Percentiles rank a stretch among this genome's conserved stretches.
Conservation (phyloP, 2,329 filamentous ascomycete species). For the Cercospora berteroae region DNA sequence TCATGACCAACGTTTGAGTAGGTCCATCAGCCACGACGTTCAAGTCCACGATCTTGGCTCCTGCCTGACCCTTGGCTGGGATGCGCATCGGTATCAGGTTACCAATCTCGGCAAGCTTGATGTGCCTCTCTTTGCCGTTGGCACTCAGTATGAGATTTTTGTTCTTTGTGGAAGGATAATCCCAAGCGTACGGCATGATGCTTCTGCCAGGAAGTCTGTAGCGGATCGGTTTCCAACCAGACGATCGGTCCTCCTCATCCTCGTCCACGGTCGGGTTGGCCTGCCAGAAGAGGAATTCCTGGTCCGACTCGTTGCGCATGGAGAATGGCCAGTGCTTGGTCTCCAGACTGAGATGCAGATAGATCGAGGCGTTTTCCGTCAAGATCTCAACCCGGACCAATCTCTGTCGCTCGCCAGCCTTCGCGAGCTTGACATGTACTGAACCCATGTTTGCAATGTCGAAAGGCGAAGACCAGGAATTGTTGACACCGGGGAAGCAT, state of each 20-base stretch:
- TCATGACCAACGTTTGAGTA: constrained; percentile 88
- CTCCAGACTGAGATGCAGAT: constrained; percentile 85
- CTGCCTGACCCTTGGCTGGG: constrained; percentile 55
- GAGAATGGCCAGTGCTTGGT: constrained; percentile 97
- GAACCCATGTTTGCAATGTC: constrained; percentile 94
- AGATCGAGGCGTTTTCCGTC: constrained; percentile 90
- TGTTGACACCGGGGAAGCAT: constrained; percentile 90
- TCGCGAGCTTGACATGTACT: constrained; percentile 89
- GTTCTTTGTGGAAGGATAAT: constrained; percentile 95
- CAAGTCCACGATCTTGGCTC: constrained; percentile 89
- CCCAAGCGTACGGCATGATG: constrained; percentile 99
- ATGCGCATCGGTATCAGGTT: constrained; percentile 95
- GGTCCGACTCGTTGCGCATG: constrained; percentile 96
- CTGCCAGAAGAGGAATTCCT: constrained; percentile 95
- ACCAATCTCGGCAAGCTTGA: constrained; percentile 94
- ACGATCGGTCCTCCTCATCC: constrained; percentile 75
- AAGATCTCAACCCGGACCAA: constrained; percentile 85
- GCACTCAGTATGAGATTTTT: constrained; percentile 85
- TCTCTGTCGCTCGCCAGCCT: constrained; percentile 82
- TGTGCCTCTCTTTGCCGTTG: constrained; percentile 78
- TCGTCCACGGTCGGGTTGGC: constrained; percentile 90
- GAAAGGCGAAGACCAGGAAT: constrained; percentile 96
- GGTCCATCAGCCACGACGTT: constrained; percentile 94
- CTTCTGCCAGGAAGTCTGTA: constrained; percentile 90
- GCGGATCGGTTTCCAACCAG: constrained; percentile 86